Base-by-base conservation (phyloP, 352 stramenopile species). In the Phytophthora sp. region DNA sequence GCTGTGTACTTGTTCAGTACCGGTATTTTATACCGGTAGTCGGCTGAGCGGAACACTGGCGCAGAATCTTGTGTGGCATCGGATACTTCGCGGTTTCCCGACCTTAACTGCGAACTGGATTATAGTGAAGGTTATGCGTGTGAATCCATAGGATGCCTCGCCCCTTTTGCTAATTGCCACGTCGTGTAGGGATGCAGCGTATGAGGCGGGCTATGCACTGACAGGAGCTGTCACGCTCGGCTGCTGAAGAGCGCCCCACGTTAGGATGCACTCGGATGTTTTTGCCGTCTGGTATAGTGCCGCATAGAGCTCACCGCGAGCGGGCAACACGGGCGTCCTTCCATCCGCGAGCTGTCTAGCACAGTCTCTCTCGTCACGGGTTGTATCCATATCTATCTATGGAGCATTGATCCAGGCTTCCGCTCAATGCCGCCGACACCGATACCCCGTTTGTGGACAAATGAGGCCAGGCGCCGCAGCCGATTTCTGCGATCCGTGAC, bases 401-500 rank as follows among this genome's bases (percentile, higher is more conserved):
- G 31, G 31, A 13, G 31, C 16, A 11, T 36, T 36, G 31, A 4
- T 36, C 9, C 5, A 36, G 0, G 12, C 3, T 11, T 36, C 16
- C 7, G 4, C 2, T 33, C 42, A 27, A n/a, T n/a, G n/a, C 12
- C 39, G 16, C 16, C 16, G 35, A 42, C 35, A 42, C 15, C n/a
- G n/a, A n/a, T n/a, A n/a, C 8, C 16, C 16, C 13, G 13, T 16
- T 42, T 20, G 35, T 42, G 3, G 21, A 42, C 16, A 9, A 45
- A 18, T 26, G 38, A 24, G 23, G 7, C n/a, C 38, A n/a, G 44
- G n/a, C 29, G 18, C 24, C 12, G 57, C 49, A 67, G 49, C 49
- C 59, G 59, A 51, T 67, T 67, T 67, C 59, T 30, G 41, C 59
- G 59, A 67, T 67, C 59, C 51, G 30, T n/a, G 16, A 38, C 59